A percentile compares a stretch with the other conserved stretches of the same genome.
phyloP scores from a whole-genome alignment of 805 yeast species.

The Pachysolen tannophilus region DNA sequence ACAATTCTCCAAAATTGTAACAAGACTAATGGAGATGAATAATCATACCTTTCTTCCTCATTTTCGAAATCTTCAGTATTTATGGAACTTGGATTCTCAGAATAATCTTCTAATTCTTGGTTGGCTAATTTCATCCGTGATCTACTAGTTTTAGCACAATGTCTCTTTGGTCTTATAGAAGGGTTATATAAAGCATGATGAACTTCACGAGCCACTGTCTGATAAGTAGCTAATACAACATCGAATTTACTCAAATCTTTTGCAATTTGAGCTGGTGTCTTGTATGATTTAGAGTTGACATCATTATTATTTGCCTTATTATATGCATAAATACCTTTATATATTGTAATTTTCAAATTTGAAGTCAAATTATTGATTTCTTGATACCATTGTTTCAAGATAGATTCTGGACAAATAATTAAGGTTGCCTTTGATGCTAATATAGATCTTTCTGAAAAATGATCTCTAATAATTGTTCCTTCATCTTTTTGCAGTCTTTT shows the following conservation, averaged over 20 bases:
- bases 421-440: slow-evolving; percentile 60
- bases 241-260: slow-evolving; percentile 55
- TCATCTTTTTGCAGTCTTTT: slow-evolving; percentile 31
- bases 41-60: slow-evolving; percentile 33
- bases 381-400: slow-evolving; percentile 77
- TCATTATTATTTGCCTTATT: slow-evolving; percentile 13
- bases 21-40: slow-evolving; percentile 75
- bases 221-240: slow-evolving; percentile 74
- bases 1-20: slow-evolving; percentile 86
- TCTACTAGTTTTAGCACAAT: slow-evolving; percentile 18
- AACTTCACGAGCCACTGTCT: slow-evolving; percentile 62
- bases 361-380: slow-evolving; percentile 62
- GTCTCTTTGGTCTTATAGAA: slow-evolving; percentile 37
- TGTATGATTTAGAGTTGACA: slow-evolving; percentile 21
- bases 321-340: slow-evolving; percentile 43
- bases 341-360: slow-evolving; percentile 48
- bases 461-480: slow-evolving; percentile 24
- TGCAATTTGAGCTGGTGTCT: slow-evolving; percentile 32
- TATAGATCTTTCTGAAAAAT: slow-evolving; percentile 35
- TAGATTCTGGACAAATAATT: slow-evolving; percentile 80
- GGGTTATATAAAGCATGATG: slow-evolving; percentile 74
- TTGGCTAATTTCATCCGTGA: slow-evolving; percentile 14
- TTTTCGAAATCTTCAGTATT: slow-evolving; percentile 16
- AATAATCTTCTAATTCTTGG: slow-evolving; percentile 5
- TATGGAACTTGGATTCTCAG: slow-evolving; percentile 19